These are phyloP conservation scores for Monocercomonoides exilis DNA, from an alignment of 78 protist species.

Conservation along the genomic window DNA sequence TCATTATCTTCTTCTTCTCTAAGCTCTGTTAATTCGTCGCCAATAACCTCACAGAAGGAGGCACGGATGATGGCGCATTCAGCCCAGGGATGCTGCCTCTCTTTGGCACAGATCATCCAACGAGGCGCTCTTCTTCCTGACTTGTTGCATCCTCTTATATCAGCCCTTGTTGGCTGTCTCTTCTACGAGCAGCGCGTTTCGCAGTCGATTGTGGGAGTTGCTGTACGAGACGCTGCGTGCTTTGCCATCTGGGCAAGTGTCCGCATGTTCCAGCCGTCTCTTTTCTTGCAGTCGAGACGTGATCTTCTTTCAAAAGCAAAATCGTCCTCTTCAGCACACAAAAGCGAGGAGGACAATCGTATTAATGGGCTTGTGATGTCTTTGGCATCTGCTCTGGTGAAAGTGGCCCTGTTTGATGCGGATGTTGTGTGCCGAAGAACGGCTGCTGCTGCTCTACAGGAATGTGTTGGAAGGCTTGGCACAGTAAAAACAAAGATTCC, in stretches of 20 bases:
- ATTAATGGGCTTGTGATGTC: no score
- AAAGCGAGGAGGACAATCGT: no score
- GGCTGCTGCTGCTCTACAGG: not conserved
- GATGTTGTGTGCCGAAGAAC: not conserved
- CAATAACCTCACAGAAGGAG: no score
- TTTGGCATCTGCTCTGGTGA: not conserved
- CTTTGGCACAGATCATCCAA: not conserved
- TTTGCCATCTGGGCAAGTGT: not conserved
- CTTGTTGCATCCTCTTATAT: not conserved
- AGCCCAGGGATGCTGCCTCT: not conserved
- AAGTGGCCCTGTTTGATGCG: not conserved
- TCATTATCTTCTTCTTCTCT: no score
- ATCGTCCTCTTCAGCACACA: no score
- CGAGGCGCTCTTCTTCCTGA: not conserved
- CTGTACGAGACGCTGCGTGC: not conserved
- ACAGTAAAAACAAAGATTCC: not conserved
- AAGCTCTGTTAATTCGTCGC: no score
- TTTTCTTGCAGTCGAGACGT: not conserved
- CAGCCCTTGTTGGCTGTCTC: not conserved
- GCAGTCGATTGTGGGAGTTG: not conserved
- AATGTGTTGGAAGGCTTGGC: not conserved
- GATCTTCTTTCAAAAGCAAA: no score
- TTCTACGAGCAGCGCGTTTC: not conserved
- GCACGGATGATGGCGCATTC: not conserved
- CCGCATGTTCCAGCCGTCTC: not conserved